Conservation (phyloP, 352 stramenopile genomes). For the Phytophthora parvispora region DNA sequence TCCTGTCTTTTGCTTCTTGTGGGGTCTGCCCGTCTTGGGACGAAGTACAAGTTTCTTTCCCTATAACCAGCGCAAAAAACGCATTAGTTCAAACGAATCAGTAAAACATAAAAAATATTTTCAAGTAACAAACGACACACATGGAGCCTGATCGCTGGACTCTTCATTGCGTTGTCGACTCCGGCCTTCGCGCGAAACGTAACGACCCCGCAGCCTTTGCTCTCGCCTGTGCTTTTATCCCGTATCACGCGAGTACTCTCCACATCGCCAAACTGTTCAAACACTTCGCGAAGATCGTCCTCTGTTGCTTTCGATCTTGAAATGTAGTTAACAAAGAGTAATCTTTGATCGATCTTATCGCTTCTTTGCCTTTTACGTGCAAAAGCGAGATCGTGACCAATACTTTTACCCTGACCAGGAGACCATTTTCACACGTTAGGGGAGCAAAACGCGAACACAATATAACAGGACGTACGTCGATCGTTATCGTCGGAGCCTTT, state of each 20-base stretch:
- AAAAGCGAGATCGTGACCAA: not conserved
- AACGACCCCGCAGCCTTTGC: constrained; percentile 81
- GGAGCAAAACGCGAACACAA: not conserved
- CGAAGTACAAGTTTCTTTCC: no score
- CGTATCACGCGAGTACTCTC: constrained; percentile 55
- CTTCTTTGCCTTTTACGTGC: not conserved
- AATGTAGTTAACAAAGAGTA: no score
- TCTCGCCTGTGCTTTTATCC: constrained; percentile 66
- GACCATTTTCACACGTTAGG: not conserved
- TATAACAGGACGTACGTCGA: constrained; percentile 60
- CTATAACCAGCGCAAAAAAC: no score
- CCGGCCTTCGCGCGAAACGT: constrained; percentile 56
- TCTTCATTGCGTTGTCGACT: constrained; percentile 59
- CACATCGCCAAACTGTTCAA: constrained; percentile 74
- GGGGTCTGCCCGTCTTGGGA: no score
- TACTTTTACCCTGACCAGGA: not conserved
- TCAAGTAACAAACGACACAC: constrained; percentile 40
- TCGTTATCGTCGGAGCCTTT: constrained; percentile 69
- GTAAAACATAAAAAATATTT: not conserved
- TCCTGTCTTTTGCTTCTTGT: no score
- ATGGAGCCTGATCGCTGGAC: constrained; percentile 72
- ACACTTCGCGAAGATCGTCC: constrained; percentile 65
- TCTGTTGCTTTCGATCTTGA: constrained; percentile 71
- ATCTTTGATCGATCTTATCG: no score
- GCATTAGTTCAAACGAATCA: no score